A percentile compares a stretch with the other conserved stretches of the same genome.
These are phyloP conservation scores for Lasiodiplodia theobromae DNA, from an alignment of 2,329 filamentous ascomycete genomes.

Conservation along the genomic window DNA sequence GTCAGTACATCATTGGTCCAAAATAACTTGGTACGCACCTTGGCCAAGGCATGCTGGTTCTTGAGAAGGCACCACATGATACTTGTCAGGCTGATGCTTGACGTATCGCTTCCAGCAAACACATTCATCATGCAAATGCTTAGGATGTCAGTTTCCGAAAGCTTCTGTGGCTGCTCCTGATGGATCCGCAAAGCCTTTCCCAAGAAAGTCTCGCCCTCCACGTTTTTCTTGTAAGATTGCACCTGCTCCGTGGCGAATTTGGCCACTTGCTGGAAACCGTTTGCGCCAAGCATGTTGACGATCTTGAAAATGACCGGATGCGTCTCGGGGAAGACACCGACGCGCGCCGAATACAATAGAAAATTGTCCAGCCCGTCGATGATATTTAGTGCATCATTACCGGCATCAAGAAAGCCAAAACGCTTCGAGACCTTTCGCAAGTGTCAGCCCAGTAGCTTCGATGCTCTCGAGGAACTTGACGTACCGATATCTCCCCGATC, in stretches of 20 bases:
- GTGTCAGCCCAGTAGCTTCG: not conserved
- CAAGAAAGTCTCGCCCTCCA: slow-evolving; percentile 41
- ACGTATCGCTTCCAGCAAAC: slow-evolving; percentile 54
- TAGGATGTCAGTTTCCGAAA: slow-evolving; percentile 49
- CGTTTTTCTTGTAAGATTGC: not conserved
- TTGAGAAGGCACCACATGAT: slow-evolving; percentile 56
- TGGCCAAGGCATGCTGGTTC: slow-evolving; percentile 37
- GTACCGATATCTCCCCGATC: slow-evolving; percentile 59
- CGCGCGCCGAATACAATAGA: slow-evolving; percentile 47
- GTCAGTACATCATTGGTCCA: not conserved
- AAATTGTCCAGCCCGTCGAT: slow-evolving; percentile 50
- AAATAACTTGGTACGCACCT: not conserved
- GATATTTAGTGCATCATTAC: slow-evolving; percentile 54
- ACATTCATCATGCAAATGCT: slow-evolving; percentile 44
- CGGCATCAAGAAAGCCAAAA: slow-evolving; percentile 52
- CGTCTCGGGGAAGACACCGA: slow-evolving; percentile 53
- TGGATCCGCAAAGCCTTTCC: slow-evolving; percentile 53
- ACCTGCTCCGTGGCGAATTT: slow-evolving; percentile 2
- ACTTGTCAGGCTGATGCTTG: slow-evolving; percentile 55
- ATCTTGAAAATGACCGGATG: slow-evolving; percentile 43
- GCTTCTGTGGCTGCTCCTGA: slow-evolving; percentile 51
- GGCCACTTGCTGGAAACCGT: not conserved
- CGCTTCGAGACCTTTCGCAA: slow-evolving; percentile 44
- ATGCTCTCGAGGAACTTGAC: slow-evolving; percentile 26
- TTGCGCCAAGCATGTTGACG: slow-evolving; percentile 38